Base-by-base conservation (phyloP, 1,284 basidiomycete species). In the Blastosporella zonata region DNA sequence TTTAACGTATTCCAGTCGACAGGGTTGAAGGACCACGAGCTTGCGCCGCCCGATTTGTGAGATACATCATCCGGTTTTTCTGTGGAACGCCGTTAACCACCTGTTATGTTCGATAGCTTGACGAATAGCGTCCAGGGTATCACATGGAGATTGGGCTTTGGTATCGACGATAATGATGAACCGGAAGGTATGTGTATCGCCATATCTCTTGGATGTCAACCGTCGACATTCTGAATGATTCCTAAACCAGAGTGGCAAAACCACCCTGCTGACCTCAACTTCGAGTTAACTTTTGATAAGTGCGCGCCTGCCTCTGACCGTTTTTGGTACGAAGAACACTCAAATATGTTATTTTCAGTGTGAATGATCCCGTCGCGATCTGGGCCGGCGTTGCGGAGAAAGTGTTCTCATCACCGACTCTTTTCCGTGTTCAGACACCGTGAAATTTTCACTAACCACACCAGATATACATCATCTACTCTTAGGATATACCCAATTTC, bases 31-130 rank as follows among this genome's bases (percentile, higher is more conserved):
- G 74, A 76, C 54, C 72, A 79, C 57, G 60, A 70, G 2, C 69
- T 81, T n/a, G 77, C 80, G 3, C 80, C 80, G 21, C 81, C 80
- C 8, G 78, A 82, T 65, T 76, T 82, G 77, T 79, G 59, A 51
- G 77, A n/a, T 15, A 68, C 9, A 27, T 9, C 20, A 20, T n/a
- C 8, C 20, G 34, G 21, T 15, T 36, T 35, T 25, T 13, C 10
- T 23, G 7, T 47, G 18, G 25, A 38, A 39, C 38, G 38, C 10
- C 50, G 43, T 37, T 37, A 21, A 55, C n/a, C 40, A n/a, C n/a
- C 31, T 12, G 18, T 20, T 6, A 21, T 43, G n/a, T n/a, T n/a
- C n/a, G 53, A 2, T 51, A 78, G 77, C 54, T 54, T 75, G 43
- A 73, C 71, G 10, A 79, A 79, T 60, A 75, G 73, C 49, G 65